Conservation (phyloP, 805 yeast species). For the Candida vartiovaarae region DNA sequence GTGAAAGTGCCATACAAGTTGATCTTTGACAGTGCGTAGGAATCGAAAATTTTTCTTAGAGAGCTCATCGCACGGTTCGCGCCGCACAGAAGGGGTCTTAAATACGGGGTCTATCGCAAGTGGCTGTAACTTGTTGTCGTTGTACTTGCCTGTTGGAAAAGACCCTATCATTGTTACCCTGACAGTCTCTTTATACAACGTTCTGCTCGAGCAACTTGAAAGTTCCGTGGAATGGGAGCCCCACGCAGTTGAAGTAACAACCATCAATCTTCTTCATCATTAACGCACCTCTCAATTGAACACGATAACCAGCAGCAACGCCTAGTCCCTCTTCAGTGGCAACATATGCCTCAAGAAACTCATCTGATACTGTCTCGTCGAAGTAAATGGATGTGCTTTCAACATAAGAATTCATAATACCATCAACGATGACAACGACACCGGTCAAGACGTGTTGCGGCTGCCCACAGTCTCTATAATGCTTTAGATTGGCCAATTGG, state of each 20-base stretch:
- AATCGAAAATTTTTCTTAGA: constrained; percentile 4
- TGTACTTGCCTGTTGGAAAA: too few species aligned
- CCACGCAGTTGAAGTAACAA: constrained; percentile 82
- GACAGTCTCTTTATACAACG: not conserved
- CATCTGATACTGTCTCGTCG: constrained; percentile 41
- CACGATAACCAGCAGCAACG: constrained; percentile 91
- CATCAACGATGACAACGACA: constrained; percentile 35
- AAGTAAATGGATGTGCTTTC: constrained; percentile 38
- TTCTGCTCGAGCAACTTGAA: constrained; percentile 34
- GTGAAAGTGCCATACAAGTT: too few species aligned
- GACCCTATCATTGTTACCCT: too few species aligned
- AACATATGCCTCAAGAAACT: constrained; percentile 56
- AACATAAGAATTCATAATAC: constrained; percentile 22
- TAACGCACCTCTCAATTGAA: constrained; percentile 67
- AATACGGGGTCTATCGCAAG: too few species aligned
- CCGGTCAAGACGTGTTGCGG: constrained; percentile 50
- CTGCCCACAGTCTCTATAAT: constrained; percentile 34
- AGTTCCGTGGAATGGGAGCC: constrained; percentile 66
- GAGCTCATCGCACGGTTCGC: constrained; percentile 11
- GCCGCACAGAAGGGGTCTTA: not conserved
- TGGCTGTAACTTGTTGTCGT: too few species aligned
- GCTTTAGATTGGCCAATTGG: constrained; percentile 43
- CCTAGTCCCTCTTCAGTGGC: constrained; percentile 63
- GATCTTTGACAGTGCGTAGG: too few species aligned
- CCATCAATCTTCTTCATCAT: constrained; percentile 63